Conservation (phyloP, 2,329 filamentous ascomycete genomes). For the Colletotrichum sp. region DNA sequence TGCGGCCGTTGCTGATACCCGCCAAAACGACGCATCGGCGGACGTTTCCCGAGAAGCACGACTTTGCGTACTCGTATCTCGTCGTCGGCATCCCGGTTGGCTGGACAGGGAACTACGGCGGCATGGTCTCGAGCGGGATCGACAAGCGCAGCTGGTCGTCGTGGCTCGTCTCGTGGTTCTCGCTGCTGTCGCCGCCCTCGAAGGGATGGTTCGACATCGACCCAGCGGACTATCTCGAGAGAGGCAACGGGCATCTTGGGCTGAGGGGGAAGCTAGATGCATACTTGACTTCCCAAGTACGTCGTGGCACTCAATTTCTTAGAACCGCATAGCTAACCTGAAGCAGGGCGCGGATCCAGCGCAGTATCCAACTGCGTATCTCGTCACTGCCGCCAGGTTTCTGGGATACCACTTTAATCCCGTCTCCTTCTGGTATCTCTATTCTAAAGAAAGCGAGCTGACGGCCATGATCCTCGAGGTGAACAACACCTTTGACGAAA, state of each 20-base stretch:
- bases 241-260: slow-evolving; percentile 55
- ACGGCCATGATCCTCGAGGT: slow-evolving; percentile 74
- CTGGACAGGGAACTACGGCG: slow-evolving; percentile 60
- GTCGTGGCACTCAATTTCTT: slow-evolving; percentile 12
- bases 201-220: slow-evolving; percentile 64
- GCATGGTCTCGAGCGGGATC: slow-evolving; percentile 57
- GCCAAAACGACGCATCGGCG: slow-evolving; percentile 69
- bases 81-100: slow-evolving; percentile 71
- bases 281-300: slow-evolving; percentile 64
- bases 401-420: slow-evolving; percentile 77
- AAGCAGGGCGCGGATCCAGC: slow-evolving; percentile 60
- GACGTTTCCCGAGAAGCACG: slow-evolving; percentile 70
- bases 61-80: slow-evolving; percentile 75
- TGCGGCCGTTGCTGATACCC: slow-evolving; percentile 63
- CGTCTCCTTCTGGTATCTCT: slow-evolving; percentile 82
- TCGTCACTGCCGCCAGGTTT: slow-evolving; percentile 74
- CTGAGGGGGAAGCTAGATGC: slow-evolving; percentile 67
- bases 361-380: slow-evolving; percentile 70
- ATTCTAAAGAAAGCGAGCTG: slow-evolving; percentile 61
- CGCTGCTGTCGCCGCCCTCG: slow-evolving; percentile 24
- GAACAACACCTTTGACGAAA: slow-evolving; percentile 79
- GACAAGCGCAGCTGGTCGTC: slow-evolving; percentile 25
- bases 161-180: slow-evolving; percentile 39
- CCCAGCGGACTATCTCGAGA: slow-evolving; percentile 64
- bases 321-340: slow-evolving; percentile 13